Percentiles rank a stretch among this genome's conserved stretches.
These are phyloP conservation scores for Cytospora mali DNA, from an alignment of 2,329 filamentous ascomycete genomes.

Conservation along the genomic window DNA sequence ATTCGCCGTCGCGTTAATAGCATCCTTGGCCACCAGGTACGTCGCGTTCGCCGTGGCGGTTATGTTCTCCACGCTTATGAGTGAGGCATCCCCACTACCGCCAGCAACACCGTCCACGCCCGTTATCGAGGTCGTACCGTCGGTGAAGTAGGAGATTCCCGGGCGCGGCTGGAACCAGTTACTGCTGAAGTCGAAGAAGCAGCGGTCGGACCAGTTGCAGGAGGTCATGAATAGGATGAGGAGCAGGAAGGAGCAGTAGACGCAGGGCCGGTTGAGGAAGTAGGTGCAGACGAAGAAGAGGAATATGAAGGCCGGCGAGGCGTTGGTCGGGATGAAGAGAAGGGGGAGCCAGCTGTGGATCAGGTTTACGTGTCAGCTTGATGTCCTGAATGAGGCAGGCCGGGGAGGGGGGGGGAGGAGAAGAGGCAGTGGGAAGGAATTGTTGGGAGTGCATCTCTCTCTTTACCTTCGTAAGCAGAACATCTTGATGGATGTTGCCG, in stretches of 20 bases:
- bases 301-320: constrained; percentile 82
- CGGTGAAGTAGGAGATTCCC: constrained; percentile 40
- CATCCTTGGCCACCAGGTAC: constrained; percentile 45
- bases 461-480: constrained; percentile 69
- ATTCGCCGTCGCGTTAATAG: constrained; percentile 70
- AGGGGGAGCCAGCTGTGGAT: constrained; percentile 75
- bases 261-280: constrained; percentile 93
- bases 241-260: constrained; percentile 96
- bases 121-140: constrained; percentile 29
- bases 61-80: constrained; percentile 28
- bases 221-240: constrained; percentile 92
- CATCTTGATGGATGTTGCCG: constrained; percentile 46
- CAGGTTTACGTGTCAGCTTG: constrained; percentile 21
- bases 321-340: constrained; percentile 85
- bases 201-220: constrained; percentile 85
- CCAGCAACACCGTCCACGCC: not conserved
- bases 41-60: constrained; percentile 50
- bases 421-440: too few species aligned
- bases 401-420: constrained; percentile 1
- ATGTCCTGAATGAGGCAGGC: constrained; percentile 3
- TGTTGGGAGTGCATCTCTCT: too few species aligned
- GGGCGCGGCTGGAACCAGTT: constrained; percentile 91
- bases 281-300: constrained; percentile 92
- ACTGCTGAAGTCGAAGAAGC: constrained; percentile 88
- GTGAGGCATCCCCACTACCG: constrained; percentile 35